These are phyloP conservation scores for Paspalum vaginatum DNA, from an alignment of 176 grass and related monocot species.

Conservation along the genomic window DNA sequence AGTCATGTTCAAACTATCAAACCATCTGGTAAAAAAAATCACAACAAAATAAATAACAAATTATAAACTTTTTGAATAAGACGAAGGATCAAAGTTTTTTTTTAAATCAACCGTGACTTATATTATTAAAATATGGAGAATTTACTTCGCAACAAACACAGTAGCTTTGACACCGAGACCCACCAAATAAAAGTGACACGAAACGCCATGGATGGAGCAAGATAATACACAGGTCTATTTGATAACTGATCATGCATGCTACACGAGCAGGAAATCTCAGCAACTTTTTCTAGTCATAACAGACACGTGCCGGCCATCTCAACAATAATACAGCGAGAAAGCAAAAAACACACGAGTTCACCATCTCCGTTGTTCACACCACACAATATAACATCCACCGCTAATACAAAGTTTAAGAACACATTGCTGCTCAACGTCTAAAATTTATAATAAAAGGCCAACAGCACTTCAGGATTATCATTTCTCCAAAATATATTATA, in stretches of 20 bases:
- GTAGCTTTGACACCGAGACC: too few species aligned
- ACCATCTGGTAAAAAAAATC: too few species aligned
- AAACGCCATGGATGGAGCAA: too few species aligned
- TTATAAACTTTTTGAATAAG: too few species aligned
- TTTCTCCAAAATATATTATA: constrained; percentile 16
- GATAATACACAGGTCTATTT: neutral
- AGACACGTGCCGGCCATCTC: neutral
- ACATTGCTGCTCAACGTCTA: neutral
- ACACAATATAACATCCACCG: neutral
- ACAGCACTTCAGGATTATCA: neutral
- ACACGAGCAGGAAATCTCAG: neutral
- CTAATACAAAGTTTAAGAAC: constrained; percentile 16
- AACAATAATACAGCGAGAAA: neutral
- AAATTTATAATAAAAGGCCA: neutral
- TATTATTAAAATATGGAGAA: too few species aligned
- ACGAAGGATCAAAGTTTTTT: too few species aligned
- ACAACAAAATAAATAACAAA: too few species aligned
- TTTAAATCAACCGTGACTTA: too few species aligned
- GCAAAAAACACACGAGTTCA: neutral
- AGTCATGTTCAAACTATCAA: too few species aligned
- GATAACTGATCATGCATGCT: neutral
- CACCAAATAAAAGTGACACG: too few species aligned
- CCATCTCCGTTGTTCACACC: neutral
- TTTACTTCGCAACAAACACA: too few species aligned
- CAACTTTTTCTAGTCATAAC: neutral